Evolutionary conservation across 768 basidiomycete species (phyloP), one percentile per base, ranked within the genome.

Genomic region (Boletus sp.): DNA sequence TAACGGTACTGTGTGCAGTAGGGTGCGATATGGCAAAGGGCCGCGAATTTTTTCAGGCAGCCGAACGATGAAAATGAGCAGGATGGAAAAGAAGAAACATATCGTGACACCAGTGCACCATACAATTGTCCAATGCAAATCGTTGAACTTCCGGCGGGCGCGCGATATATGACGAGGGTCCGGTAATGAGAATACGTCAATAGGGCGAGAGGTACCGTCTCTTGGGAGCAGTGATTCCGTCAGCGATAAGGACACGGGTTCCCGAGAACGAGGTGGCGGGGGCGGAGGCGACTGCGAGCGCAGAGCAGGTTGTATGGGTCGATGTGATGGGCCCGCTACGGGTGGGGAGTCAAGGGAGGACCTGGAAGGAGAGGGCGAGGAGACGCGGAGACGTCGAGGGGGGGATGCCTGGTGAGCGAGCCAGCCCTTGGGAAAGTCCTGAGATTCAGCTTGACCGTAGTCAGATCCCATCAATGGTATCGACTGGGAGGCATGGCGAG

Each of bases 181-280:
- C 4, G 90, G 91, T 14, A 92, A 78, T 29, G 83, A 83, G 72
- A 93, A 93, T 35, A 86, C 80, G 70, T 88, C 85, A 18, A 84
- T 64, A 5, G 87, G 82, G 47, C 87, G 80, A 20, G 81, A 71
- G 42, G 75, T 75, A 30, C 88, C 88, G 58, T 90, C 89, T 55
- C 90, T 75, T 17, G 89, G 91, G 7, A 93, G 77, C 7, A 93
- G 76, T 4, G 91, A 91, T 64, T 91, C 83, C 4, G 88, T 90
- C n/a, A 93, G 75, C 14, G 87, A 85, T 54, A 87, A 73, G n/a
- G 85, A 83, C 36, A 80, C 73, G 29, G 80, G 75, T 50, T 77
- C 62, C 57, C 67, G 75, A 4, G 77, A 72, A 9, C 80, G 80
- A 33, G 75, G 77, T 9, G 77, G 76, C 29, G 71, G 76, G 1